Base-by-base conservation (phyloP, 805 yeast species). In the Cyberlindnera veronae region DNA sequence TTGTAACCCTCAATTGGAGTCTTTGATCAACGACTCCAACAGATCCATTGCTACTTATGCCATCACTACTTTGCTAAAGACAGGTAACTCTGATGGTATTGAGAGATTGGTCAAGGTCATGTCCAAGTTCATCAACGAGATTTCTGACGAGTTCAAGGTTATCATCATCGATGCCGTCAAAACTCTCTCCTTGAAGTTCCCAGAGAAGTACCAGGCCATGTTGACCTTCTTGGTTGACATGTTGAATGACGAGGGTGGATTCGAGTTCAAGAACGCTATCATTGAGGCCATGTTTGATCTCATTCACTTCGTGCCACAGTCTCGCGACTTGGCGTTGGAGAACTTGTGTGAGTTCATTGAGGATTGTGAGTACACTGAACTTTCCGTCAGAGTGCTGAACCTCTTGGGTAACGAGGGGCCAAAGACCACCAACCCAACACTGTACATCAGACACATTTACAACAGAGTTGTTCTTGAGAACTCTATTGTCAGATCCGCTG, bases 381-480 rank as follows among this genome's bases (percentile, higher is more conserved):
- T 93, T 46, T 79, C 95, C 20, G 95, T 90, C n/a, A 79, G 98
- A 59, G 82, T 93, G 43, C 73, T 93, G 63, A 96, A 90, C 65
- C 65, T 91, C 46, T 75, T 93, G 50, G 99, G 99, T 60, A 85
- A 81, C 50, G 95, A 90, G 64, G 99, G 99, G 46, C 97, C 99
- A 55, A 68, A 72, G 43, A 82, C 96, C 5, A 53, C 82, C 7
- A 84, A 83, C 49, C 96, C 98, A 42, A 84, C 96, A 1, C 73
- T 85, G 54, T 91, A 88, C 64, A 90, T 93, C 48, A 83, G 99
- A 69, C 95, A 90, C 64, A 91, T 93, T 52, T 93, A 91, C 70
- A 93, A 93, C 75, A 79, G 99, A 62, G 91, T 93, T 60, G 96
- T 91, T 5, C 76, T 93, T 58, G 99, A 93, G 60, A 93, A 93